phyloP scores from a whole-genome alignment of 163 green algal genomes.

The Scenedesmus sp. region DNA sequence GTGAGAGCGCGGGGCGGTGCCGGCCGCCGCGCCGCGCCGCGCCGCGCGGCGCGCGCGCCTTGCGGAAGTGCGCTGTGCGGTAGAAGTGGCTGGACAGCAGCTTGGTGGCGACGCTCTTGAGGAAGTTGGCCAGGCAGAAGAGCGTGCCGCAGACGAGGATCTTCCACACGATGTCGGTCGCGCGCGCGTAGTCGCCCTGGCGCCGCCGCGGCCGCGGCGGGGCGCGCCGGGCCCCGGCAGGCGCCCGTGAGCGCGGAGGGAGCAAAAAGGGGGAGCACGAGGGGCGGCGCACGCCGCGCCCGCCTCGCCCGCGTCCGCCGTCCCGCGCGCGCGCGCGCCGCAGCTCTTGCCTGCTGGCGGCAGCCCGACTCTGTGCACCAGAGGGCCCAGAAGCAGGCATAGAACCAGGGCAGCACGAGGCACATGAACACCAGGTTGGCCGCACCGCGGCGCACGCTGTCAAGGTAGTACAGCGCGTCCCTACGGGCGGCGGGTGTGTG shows the following conservation, averaged over 20 bases:
- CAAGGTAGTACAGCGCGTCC: slow-evolving; percentile 29
- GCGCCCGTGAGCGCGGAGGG: no score
- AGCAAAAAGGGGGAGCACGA: no score
- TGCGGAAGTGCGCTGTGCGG: slow-evolving; percentile 60
- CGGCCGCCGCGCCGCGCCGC: no score
- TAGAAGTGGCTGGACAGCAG: slow-evolving; percentile 63
- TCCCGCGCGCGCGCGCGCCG: no score
- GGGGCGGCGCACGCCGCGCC: not conserved
- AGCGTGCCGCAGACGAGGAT: slow-evolving; percentile 58
- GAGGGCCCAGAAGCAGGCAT: slow-evolving; percentile 15
- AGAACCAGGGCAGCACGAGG: slow-evolving; percentile 42
- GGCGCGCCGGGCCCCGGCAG: no score
- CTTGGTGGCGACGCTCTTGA: slow-evolving; percentile 52
- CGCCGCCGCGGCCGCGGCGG: no score
- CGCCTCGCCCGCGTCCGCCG: slow-evolving; percentile 10
- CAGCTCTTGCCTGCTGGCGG: not conserved
- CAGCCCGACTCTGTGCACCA: slow-evolving; percentile 4
- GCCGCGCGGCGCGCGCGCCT: no score
- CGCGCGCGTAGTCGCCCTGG: no score
- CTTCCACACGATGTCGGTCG: slow-evolving; percentile 50
- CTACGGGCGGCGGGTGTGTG: not conserved
- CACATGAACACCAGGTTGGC: slow-evolving; percentile 39
- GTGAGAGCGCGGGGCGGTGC: no score
- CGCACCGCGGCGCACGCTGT: slow-evolving; percentile 38
- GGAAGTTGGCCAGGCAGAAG: slow-evolving; percentile 54